Base-by-base conservation (phyloP, 331 rosid genomes). In the Quercus lobata region DNA sequence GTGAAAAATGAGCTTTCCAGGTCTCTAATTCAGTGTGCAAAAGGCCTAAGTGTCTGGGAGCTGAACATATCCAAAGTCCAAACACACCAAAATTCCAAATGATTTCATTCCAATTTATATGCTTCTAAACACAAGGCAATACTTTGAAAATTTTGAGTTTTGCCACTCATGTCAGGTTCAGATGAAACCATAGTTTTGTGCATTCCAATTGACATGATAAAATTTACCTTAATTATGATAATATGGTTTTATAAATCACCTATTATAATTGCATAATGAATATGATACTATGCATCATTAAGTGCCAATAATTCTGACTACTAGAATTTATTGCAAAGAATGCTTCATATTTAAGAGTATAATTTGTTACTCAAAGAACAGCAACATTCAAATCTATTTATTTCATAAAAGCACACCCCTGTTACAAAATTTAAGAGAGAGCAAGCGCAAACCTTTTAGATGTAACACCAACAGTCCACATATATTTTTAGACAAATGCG, bases 401-500 rank as follows among this genome's bases (percentile, higher is more conserved):
- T 68, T 66, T 19, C 49, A 18, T 58, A 8, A 32, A 34, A 66
- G 25, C 52, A 18, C 46, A 37, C 1, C 3, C 12, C 1, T 4
- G 11, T 68, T 2, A 34, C 52, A 8, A 12, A 15, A 68, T 30
- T 7, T 6, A 41, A 32, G 71, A 65, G 71, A 32, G 80, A 81
- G 71, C 44, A 79, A 49, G 62, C 27, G 34, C 81, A 44, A 70
- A 94, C 97, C 98, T 94, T 88, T 89, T 65, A 81, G 37, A 61
- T 57, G 88, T 52, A 94, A 29, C 53, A 88, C 87, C 66, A 92
- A 89, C 78, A 83, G 83, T 44, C 92, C 98, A 91, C 97, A 58
- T 79, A 92, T 77, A 94, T 78, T 87, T 87, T 94, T 84, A 94
- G 95, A 55, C 98, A 95, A 85, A 94, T 94, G 89, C 90, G 98